Percentiles rank a stretch among this genome's conserved stretches.
Evolutionary conservation across 202 grass and related monocot genomes (phyloP).

Genomic region (Panicum hallii): DNA sequence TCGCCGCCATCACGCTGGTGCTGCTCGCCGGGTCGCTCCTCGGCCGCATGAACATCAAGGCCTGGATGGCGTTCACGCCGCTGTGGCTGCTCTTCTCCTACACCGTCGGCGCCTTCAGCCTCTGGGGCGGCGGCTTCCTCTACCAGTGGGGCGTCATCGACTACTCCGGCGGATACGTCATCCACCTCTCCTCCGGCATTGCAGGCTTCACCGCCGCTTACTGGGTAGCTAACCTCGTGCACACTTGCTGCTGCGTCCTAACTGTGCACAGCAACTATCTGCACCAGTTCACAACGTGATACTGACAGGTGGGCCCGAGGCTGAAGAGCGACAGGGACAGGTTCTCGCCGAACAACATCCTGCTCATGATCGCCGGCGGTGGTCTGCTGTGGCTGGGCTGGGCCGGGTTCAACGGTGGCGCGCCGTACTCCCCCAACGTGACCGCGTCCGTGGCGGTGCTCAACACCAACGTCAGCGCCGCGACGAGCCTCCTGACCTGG

Average conservation of each 20-base stretch:
- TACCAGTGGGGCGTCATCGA: slow-evolving; percentile 92
- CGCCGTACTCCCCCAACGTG: slow-evolving; percentile 66
- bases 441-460: slow-evolving; percentile 63
- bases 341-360: slow-evolving; percentile 77
- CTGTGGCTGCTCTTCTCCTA: slow-evolving; percentile 73
- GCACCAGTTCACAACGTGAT: not conserved
- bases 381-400: slow-evolving; percentile 83
- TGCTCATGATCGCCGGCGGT: slow-evolving; percentile 70
- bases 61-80: slow-evolving; percentile 81
- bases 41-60: slow-evolving; percentile 82
- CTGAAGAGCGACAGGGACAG: slow-evolving; percentile 71
- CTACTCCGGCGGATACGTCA: slow-evolving; percentile 83
- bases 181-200: slow-evolving; percentile 76
- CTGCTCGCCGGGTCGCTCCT: slow-evolving; percentile 75
- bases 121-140: slow-evolving; percentile 87
- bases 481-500: slow-evolving; percentile 70
- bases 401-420: slow-evolving; percentile 85
- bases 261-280: not conserved
- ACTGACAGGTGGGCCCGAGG: slow-evolving; percentile 68
- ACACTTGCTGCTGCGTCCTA: not conserved
- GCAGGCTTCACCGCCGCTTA: slow-evolving; percentile 79
- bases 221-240: slow-evolving; percentile 42
- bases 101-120: slow-evolving; percentile 77
- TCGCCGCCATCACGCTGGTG: slow-evolving; percentile 73
- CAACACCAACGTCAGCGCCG: slow-evolving; percentile 76